A percentile compares a stretch with the other conserved stretches of the same genome.
phyloP scores from a whole-genome alignment of 306 rosid species.

The Prunus kanzakura region DNA sequence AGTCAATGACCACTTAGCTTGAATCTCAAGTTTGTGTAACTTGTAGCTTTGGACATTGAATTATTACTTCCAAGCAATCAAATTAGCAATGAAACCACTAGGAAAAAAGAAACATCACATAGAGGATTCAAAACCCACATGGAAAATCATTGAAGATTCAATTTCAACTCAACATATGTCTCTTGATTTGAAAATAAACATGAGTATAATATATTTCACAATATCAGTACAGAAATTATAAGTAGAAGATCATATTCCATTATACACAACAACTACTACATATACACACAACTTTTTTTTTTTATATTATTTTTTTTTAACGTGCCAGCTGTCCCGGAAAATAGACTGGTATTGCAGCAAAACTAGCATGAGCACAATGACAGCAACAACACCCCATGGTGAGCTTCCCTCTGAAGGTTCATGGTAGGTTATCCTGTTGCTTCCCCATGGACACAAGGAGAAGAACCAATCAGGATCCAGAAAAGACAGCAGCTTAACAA shows the following conservation, averaged over 20 bases:
- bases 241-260: no score
- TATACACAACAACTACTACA: background rate
- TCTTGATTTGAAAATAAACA: no score
- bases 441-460: conserved; percentile 49
- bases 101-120: background rate
- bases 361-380: conserved; percentile 63
- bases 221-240: no score
- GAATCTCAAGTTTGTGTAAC: conserved; percentile 4
- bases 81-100: background rate
- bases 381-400: conserved; percentile 94
- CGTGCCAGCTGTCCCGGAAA: conserved; percentile 63
- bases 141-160: no score
- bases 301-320: background rate
- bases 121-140: background rate
- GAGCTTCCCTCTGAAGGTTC: conserved; percentile 72
- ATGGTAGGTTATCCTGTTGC: conserved; percentile 40
- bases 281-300: background rate
- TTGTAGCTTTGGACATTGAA: background rate
- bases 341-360: conserved; percentile 61
- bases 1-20: background rate
- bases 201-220: no score
- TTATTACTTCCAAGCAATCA: background rate
- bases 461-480: conserved; percentile 53
- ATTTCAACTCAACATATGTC: no score
- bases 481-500: conserved; percentile 64